Percentiles rank a stretch among this genome's conserved stretches.
phyloP scores from a whole-genome alignment of 2,329 filamentous ascomycete genomes.

The Cordyceps cicadae region DNA sequence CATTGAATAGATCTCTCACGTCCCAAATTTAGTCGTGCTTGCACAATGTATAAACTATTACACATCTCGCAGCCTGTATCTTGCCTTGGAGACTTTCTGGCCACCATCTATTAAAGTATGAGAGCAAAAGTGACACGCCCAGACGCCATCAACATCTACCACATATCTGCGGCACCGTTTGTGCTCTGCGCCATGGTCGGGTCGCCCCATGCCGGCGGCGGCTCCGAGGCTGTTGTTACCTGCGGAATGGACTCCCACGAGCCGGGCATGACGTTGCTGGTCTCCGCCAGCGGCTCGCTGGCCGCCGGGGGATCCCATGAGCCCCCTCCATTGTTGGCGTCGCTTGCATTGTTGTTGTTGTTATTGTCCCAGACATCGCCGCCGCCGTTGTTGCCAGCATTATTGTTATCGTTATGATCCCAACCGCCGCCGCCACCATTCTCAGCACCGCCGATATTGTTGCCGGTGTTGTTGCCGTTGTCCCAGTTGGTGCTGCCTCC shows the following conservation, averaged over 20 bases:
- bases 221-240: background rate
- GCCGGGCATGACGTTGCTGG: conserved; percentile 25
- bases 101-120: background rate
- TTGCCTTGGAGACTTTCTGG: background rate
- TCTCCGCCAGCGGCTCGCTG: background rate
- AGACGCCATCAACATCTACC: conserved; percentile 6
- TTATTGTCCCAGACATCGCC: conserved; percentile 7
- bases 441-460: background rate
- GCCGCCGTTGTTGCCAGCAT: conserved; percentile 1
- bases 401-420: background rate
- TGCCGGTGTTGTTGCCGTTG: background rate
- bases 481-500: background rate
- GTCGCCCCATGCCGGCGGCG: conserved; percentile 24
- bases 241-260: background rate
- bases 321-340: background rate
- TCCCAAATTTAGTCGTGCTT: background rate
- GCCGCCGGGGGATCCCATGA: background rate
- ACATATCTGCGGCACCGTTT: conserved; percentile 17
- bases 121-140: background rate
- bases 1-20: background rate
- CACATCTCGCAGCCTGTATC: background rate
- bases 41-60: background rate
- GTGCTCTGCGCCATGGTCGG: conserved; percentile 24
- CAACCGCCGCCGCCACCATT: background rate
- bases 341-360: background rate